Percentiles rank a stretch among this genome's conserved stretches.
These are phyloP conservation scores for Salix arbutifolia DNA, from an alignment of 345 rosid species.

Conservation along the genomic window DNA sequence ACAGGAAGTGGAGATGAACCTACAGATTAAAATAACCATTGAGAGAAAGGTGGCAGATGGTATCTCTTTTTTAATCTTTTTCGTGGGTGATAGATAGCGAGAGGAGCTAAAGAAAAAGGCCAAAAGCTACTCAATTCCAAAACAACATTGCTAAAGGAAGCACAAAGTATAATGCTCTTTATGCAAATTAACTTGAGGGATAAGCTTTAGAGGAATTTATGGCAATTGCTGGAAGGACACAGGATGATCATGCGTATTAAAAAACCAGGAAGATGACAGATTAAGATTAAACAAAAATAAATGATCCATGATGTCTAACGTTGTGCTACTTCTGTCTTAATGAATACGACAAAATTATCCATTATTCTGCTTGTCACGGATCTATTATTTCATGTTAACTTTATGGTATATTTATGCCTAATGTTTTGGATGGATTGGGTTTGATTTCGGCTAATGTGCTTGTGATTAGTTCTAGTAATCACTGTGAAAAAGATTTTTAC, in stretches of 20 bases:
- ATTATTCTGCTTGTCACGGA: conserved; percentile 31
- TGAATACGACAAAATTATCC: conserved; percentile 15
- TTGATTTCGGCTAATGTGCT: background rate
- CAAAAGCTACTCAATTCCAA: conserved; percentile 19
- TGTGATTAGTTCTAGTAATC: no score
- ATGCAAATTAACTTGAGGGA: background rate
- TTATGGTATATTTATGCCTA: background rate
- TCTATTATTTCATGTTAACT: conserved; percentile 11
- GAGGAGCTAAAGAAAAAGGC: conserved; percentile 19
- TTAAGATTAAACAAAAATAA: background rate
- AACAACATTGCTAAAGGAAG: conserved; percentile 2
- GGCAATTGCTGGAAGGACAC: background rate
- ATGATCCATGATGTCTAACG: conserved; percentile 21
- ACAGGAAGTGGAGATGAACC: conserved; percentile 18
- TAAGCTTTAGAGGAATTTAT: conserved; percentile 2
- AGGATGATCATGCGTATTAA: background rate
- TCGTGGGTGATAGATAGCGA: conserved; percentile 4
- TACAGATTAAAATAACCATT: background rate
- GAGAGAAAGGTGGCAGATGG: conserved; percentile 7
- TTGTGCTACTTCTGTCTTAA: conserved; percentile 3
- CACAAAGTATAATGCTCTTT: conserved; percentile 14
- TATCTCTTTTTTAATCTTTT: background rate
- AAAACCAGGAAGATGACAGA: conserved; percentile 13
- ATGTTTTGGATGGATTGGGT: background rate
- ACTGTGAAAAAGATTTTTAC: background rate